Base-by-base conservation (phyloP, 441 rosid genomes). In the Sinapis alba region DNA sequence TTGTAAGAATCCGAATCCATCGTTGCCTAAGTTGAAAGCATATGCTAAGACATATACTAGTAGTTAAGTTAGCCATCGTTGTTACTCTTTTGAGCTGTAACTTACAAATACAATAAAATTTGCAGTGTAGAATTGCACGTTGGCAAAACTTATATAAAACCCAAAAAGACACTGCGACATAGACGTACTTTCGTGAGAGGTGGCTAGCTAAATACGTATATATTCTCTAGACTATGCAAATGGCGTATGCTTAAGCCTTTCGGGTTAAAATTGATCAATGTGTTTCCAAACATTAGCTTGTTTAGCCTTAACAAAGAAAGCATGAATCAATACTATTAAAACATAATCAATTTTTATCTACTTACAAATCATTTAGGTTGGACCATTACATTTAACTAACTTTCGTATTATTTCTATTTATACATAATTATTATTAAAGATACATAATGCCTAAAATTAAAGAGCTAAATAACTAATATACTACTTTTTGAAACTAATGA, bases 1-100 rank as follows among this genome's bases (percentile, higher is more conserved):
- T 19, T 78, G 64, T 27, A n/a, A 60, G 73, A 67, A 78, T 72
- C 69, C 50, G 74, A 78, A 78, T 78, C 73, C 50, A 65, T 62
- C 18, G 60, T 27, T 41, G 77, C 70, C 65, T 72, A 61, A 36
- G 43, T 60, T 60, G 60, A 67, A n/a, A 68, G 81, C 69, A 78
- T 78, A 72, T 78, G 73, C 81, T 72, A 66, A 59, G 45, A 67
- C 77, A 78, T 78, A 78, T 78, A 36, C 81, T 72, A 38, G 45
- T 38, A 53, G 45, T 27, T 71, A 51, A 38, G 38, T 27, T 77
- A 65, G 27, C 67, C 56, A 70, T 76, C 75, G 54, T 57, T 63
- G 61, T 63, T 63, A 62, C 66, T 41, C 71, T 13, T 71, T 71
- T 50, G 2, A 75, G 41, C 45, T 69, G 24, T 57, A 24, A 24